Percentiles rank a stretch among this genome's conserved stretches.
Conservation (phyloP, 305 asterid genomes). For the Coffea humblotiana region DNA sequence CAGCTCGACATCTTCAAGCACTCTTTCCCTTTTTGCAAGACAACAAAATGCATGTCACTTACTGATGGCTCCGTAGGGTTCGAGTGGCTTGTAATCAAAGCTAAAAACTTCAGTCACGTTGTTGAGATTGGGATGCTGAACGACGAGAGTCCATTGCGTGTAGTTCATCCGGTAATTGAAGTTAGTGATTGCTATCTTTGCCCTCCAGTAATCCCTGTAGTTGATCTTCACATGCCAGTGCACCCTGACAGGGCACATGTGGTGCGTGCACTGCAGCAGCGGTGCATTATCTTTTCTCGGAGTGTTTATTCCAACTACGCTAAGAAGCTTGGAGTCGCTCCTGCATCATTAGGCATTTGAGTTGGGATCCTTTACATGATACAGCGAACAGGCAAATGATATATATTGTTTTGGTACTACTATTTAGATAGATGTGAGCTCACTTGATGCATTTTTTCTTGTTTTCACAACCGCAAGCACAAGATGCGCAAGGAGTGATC, state of each 20-base stretch:
- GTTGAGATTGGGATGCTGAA: slow-evolving; percentile 40
- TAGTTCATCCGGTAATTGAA: slow-evolving; percentile 33
- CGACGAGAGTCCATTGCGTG: slow-evolving; percentile 39
- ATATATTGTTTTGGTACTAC: neutral
- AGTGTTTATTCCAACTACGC: slow-evolving; percentile 74
- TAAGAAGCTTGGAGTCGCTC: slow-evolving; percentile 64
- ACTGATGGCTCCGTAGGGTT: slow-evolving; percentile 28
- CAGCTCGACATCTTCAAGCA: neutral
- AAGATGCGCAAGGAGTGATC: slow-evolving; percentile 66
- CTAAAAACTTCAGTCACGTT: slow-evolving; percentile 33
- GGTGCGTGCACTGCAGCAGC: slow-evolving; percentile 32
- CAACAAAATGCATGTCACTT: slow-evolving; percentile 1
- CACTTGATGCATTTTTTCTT: slow-evolving; percentile 62
- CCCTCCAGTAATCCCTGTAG: slow-evolving; percentile 31
- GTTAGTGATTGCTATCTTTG: slow-evolving; percentile 35
- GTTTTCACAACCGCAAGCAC: slow-evolving; percentile 73
- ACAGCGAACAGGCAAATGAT: neutral
- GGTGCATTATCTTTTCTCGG: slow-evolving; percentile 38
- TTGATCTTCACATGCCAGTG: slow-evolving; percentile 40
- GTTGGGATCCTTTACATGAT: neutral
- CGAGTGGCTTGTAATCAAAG: slow-evolving; percentile 31
- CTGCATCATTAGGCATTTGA: slow-evolving; percentile 3
- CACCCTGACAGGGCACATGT: slow-evolving; percentile 39
- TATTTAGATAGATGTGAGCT: slow-evolving; percentile 7
- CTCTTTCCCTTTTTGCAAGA: neutral